Evolutionary conservation across 352 stramenopile species (phyloP).

Genomic region (Phytophthora brassicae): DNA sequence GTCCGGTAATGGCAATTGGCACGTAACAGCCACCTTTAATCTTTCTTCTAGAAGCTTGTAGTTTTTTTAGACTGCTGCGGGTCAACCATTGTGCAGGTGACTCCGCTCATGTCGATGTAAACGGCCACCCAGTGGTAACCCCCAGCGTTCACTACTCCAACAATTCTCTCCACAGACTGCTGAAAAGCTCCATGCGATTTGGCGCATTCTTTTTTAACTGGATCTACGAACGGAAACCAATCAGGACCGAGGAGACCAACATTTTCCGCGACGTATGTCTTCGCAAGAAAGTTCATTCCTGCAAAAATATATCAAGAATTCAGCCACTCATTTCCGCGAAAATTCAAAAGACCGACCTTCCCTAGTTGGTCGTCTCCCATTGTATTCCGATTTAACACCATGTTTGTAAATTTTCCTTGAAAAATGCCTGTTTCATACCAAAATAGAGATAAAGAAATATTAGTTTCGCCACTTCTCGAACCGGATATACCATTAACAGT

Average conservation of each 20-base stretch:
- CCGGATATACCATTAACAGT: too few relatives aligned
- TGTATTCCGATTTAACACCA: too few relatives aligned
- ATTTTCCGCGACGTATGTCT: neutral
- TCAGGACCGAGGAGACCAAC: conserved; percentile 3
- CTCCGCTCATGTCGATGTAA: neutral
- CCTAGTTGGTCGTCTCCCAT: too few relatives aligned
- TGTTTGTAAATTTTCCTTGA: too few relatives aligned
- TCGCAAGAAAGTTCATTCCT: neutral
- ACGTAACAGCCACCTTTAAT: neutral
- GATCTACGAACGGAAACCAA: neutral
- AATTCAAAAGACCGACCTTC: too few relatives aligned
- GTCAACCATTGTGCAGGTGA: neutral
- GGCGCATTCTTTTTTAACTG: neutral
- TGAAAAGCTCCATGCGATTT: conserved; percentile 5
- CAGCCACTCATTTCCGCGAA: too few relatives aligned
- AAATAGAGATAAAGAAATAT: too few relatives aligned
- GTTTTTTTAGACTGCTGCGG: neutral
- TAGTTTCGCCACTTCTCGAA: too few relatives aligned
- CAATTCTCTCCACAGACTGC: neutral
- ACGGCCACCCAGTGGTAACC: conserved; percentile 12
- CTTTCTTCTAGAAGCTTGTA: neutral
- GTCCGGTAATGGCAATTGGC: neutral
- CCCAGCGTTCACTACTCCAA: conserved; percentile 1
- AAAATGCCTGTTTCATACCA: too few relatives aligned
- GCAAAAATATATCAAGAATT: conserved; percentile 1